Base-by-base conservation (phyloP, 192 early-diverging fungal species). In the Gorgonomyces haynaldii region DNA sequence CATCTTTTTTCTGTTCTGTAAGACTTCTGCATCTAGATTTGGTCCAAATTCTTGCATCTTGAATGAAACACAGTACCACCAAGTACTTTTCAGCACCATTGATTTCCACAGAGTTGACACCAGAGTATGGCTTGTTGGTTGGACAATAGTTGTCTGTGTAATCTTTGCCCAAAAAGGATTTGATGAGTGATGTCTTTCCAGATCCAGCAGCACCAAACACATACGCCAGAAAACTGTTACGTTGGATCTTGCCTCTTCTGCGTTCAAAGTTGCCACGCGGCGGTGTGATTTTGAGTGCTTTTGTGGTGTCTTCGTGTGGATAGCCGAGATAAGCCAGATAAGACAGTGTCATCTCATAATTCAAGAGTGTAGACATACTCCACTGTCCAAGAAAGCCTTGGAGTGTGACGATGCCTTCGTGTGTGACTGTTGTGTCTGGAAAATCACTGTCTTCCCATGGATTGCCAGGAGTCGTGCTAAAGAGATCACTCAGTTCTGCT, bases 301-400 rank as follows among this genome's bases (percentile, higher is more conserved):
- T 80, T 42, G 88, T 85, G 13, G 77, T 84, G 48, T 99, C 93
- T 10, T 84, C 87, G 30, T 85, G 77, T 13, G 24, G 24, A 66
- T 79, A 99, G 9, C 96, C 96, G 29, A 99, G 83, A 60, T 96
- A 99, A 1, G 93, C 96, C 43, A 99, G 67, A 52, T 96, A 99
- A 19, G 84, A 76, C 28, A 99, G 65, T 1, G 93, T 95, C 6
- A 83, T 81, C 42, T 79, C 81, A 65, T 89, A 78, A 61, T 95
- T 87, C 30, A 96, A 62, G 35, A 95, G 69, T 3, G 96, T 97
- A 1, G 88, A 92, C 93, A 96, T 96, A 66, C 91, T 92, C 96
- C 96, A 99, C 57, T 96, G 93, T n/a, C 91, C 93, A 21, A 99
- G 64, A 70, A 91, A 99, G 13, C 93, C 91, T 60, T 94, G 91